Base-by-base conservation (phyloP, 2,329 filamentous ascomycete genomes). In the Acarospora socialis region DNA sequence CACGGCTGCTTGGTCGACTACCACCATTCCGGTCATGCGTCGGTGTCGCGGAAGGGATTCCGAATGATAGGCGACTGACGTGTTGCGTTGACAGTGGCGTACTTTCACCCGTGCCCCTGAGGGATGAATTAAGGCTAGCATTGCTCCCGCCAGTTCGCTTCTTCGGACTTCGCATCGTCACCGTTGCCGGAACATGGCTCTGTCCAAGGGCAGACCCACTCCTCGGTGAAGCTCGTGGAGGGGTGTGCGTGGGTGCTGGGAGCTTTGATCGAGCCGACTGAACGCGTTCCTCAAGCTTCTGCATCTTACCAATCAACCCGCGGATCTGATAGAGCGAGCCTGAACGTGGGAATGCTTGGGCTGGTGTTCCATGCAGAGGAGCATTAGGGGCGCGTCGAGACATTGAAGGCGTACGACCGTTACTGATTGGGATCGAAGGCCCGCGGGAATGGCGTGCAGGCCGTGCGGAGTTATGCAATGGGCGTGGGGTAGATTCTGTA, bases 261-360 rank as follows among this genome's bases (percentile, higher is more conserved):
- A 98, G 70, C 56, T 90, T 93, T 22, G 87, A 94, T 44, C 84
- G 76, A 12, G 79, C 90, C 15, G 78, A 83, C 39, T 95, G 84
- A 7, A 98, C 87, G 26, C 90, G 73, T 41, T 90, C 82, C 54
- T 95, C 90, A 39, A 98, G 75, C 44, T 83, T 81, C 56, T 94
- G 83, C 84, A 95, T 94, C 59, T 95, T 90, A 17, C 83, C 86
- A 36, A 92, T 93, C 42, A 98, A 74, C 18, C 78, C 80, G 42
- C 87, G 82, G 48, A 98, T 92, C 53, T 98, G 90, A 43, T 81
- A 80, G 30, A 98, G 71, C 2, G 90, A 95, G 40, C 70, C 68
- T 18, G 73, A 75, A 38, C 69, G 63, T 26, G 70, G 66, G 33
- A 74, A 48, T 25, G 35, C 36, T 19, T 37, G 8, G 30, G 39